A percentile compares a stretch with the other conserved stretches of the same genome.
Evolutionary conservation across 2,329 filamentous ascomycete genomes (phyloP).

Genomic region (Hypoxylon sp.): DNA sequence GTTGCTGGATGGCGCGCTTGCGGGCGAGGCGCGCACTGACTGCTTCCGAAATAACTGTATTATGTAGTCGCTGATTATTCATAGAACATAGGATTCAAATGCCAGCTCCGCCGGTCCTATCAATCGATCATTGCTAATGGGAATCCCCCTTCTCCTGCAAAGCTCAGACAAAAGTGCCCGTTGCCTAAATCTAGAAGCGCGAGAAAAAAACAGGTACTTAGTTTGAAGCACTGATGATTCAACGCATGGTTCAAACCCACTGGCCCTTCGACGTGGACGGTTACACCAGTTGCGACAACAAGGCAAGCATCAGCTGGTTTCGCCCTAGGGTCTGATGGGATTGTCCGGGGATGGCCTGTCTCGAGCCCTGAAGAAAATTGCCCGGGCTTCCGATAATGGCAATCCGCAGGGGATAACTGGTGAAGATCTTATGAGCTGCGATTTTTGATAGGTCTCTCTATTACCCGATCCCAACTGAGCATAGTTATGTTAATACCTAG

Average conservation of each 20-base stretch:
- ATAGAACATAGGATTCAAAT: slow-evolving; percentile 44
- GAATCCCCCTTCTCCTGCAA: slow-evolving; percentile 25
- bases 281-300: slow-evolving; percentile 48
- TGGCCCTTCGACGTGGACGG: slow-evolving; percentile 37
- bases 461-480: slow-evolving; percentile 39
- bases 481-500: slow-evolving; percentile 27
- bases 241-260: slow-evolving; percentile 29
- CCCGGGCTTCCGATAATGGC: slow-evolving; percentile 44
- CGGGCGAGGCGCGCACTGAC: slow-evolving; percentile 41
- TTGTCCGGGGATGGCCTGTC: slow-evolving; percentile 44
- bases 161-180: slow-evolving; percentile 28
- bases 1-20: slow-evolving; percentile 41
- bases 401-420: slow-evolving; percentile 40
- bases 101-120: slow-evolving; percentile 33
- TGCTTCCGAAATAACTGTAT: slow-evolving; percentile 30
- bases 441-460: slow-evolving; percentile 42
- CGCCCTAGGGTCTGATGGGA: slow-evolving; percentile 43
- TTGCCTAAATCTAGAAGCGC: slow-evolving; percentile 34
- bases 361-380: slow-evolving; percentile 39
- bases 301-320: slow-evolving; percentile 47
- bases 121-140: slow-evolving; percentile 30
- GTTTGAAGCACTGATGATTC: slow-evolving; percentile 37
- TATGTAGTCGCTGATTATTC: slow-evolving; percentile 37
- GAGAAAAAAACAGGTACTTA: slow-evolving; percentile 12
- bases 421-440: slow-evolving; percentile 43